Percentiles rank a stretch among this genome's conserved stretches.
Conservation (phyloP, 805 yeast genomes). For the Metschnikowia bowlesiae region DNA sequence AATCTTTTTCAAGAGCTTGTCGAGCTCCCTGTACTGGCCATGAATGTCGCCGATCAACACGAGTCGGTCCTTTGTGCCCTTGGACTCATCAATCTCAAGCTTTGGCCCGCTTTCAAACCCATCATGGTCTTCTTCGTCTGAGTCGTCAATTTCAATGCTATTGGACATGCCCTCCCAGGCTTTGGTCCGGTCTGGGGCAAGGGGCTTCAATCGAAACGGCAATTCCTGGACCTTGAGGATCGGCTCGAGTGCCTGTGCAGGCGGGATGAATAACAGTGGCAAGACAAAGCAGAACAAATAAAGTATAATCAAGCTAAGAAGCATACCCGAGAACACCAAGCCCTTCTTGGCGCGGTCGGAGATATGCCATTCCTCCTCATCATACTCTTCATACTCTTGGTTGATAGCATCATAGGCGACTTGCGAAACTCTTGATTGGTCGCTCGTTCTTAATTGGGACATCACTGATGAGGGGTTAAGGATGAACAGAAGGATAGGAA, state of each 20-base stretch:
- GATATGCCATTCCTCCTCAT: conserved; percentile 9
- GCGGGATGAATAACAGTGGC: conserved; percentile 35
- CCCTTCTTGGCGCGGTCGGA: conserved; percentile 5
- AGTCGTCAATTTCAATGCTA: background rate
- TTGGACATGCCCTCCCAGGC: background rate
- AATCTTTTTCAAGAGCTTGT: conserved; percentile 47
- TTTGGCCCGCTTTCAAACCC: no score
- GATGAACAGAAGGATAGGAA: background rate
- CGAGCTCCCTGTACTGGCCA: conserved; percentile 62
- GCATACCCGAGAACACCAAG: conserved; percentile 6
- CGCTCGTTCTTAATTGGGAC: background rate
- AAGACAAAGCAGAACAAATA: conserved; percentile 31
- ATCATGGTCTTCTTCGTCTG: background rate
- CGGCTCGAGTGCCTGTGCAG: conserved; percentile 22
- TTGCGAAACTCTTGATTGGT: background rate
- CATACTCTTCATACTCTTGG: conserved; percentile 6
- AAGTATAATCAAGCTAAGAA: conserved; percentile 13
- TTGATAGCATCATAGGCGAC: conserved; percentile 3
- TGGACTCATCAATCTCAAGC: background rate
- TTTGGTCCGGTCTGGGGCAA: conserved; percentile 6
- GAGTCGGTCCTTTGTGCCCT: conserved; percentile 38
- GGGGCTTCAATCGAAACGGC: conserved; percentile 24
- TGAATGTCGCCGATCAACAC: conserved; percentile 85
- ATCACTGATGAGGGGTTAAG: background rate
- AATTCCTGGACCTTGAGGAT: conserved; percentile 24